A percentile compares a stretch with the other conserved stretches of the same genome.
These are phyloP conservation scores for Puccinia horiana DNA, from an alignment of 1,284 basidiomycete species.

Conservation along the genomic window DNA sequence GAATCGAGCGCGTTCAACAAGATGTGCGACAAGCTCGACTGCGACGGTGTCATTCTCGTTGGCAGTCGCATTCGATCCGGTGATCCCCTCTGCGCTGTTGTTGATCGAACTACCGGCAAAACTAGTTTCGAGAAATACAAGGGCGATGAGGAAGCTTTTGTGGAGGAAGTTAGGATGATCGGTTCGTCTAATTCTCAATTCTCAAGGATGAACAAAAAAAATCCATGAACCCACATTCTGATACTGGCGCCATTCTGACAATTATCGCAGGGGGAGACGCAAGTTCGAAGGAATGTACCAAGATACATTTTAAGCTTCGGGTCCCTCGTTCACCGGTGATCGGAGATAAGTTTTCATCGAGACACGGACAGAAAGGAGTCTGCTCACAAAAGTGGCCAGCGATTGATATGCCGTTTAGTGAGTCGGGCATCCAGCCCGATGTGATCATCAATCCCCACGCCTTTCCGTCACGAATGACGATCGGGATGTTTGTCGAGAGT, in stretches of 20 bases:
- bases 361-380: slow-evolving; percentile 99
- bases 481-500: slow-evolving; percentile 99
- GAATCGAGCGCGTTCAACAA: slow-evolving; percentile 57
- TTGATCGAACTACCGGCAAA: slow-evolving; percentile 79
- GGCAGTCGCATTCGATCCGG: slow-evolving; percentile 74
- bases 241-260: not conserved
- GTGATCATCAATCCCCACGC: slow-evolving; percentile 99
- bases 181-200: slow-evolving; percentile 63
- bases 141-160: slow-evolving; percentile 86
- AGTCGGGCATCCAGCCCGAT: slow-evolving; percentile 98
- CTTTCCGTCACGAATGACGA: slow-evolving; percentile 99
- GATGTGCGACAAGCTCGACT: slow-evolving; percentile 70
- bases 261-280: slow-evolving; percentile 70
- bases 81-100: slow-evolving; percentile 77
- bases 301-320: slow-evolving; percentile 88
- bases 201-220: not conserved
- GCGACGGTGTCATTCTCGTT: slow-evolving; percentile 80
- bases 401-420: slow-evolving; percentile 97
- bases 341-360: slow-evolving; percentile 98
- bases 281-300: slow-evolving; percentile 73
- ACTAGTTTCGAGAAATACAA: slow-evolving; percentile 94
- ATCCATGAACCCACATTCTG: slow-evolving; percentile 4
- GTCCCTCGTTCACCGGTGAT: slow-evolving; percentile 95
- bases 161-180: slow-evolving; percentile 88
- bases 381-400: slow-evolving; percentile 99